Conservation (phyloP, 2,329 filamentous ascomycete species). For the Hypoxylon sp. region DNA sequence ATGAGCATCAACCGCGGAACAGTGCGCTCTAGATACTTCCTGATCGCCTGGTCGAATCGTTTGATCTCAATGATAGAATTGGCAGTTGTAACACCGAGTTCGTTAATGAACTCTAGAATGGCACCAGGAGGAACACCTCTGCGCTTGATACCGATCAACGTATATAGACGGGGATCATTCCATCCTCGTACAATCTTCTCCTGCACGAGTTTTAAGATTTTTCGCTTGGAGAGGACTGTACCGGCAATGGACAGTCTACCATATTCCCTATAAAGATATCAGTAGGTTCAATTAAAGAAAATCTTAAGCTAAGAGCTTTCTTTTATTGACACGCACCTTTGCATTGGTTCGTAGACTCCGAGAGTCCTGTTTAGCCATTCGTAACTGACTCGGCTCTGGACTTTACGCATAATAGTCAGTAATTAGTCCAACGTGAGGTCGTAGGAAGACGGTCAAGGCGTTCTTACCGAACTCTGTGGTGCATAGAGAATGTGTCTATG, state of each 20-base stretch:
- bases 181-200: constrained; percentile 85
- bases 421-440: background rate
- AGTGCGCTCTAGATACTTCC: constrained; percentile 87
- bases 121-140: constrained; percentile 90
- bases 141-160: constrained; percentile 84
- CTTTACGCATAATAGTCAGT: constrained; percentile 48
- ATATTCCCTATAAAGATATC: constrained; percentile 68
- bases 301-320: background rate
- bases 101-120: constrained; percentile 89
- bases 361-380: constrained; percentile 89
- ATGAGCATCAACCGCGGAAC: constrained; percentile 92
- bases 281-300: background rate
- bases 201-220: constrained; percentile 83
- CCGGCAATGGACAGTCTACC: constrained; percentile 81
- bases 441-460: background rate
- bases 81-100: constrained; percentile 89
- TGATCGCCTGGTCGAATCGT: constrained; percentile 87
- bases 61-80: constrained; percentile 82
- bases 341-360: constrained; percentile 91
- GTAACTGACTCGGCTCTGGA: constrained; percentile 86
- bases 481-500: constrained; percentile 83
- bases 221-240: constrained; percentile 88
- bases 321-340: constrained; percentile 63
- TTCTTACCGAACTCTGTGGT: constrained; percentile 82
- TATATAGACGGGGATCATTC: constrained; percentile 93